phyloP scores from a whole-genome alignment of 208 protist genomes.

The Acanthamoeba triangularis region DNA sequence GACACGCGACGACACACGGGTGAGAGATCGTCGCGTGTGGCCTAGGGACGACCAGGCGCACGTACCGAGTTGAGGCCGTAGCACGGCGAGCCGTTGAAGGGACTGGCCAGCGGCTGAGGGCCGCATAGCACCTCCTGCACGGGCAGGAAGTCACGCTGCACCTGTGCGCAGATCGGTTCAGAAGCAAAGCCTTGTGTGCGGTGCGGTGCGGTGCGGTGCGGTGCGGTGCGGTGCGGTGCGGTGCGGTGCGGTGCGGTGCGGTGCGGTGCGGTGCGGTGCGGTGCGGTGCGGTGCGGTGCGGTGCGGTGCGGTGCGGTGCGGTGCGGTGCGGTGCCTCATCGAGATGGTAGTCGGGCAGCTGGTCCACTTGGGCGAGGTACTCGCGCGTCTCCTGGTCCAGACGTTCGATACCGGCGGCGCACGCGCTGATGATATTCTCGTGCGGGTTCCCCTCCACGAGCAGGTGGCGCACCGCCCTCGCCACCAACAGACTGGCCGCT shows the following conservation, averaged over 20 bases:
- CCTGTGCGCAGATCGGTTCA: too few relatives aligned
- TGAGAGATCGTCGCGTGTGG: background rate
- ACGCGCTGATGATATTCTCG: background rate
- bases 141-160: background rate
- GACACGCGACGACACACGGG: background rate
- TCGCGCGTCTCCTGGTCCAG: background rate
- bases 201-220: background rate
- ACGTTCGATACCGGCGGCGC: background rate
- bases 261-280: too few relatives aligned
- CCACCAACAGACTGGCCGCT: slow-evolving; percentile 25
- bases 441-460: background rate
- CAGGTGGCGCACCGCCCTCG: background rate
- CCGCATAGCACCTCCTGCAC: slow-evolving; percentile 41
- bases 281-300: too few relatives aligned
- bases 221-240: too few relatives aligned
- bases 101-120: slow-evolving; percentile 3
- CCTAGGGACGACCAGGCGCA: background rate
- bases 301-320: background rate
- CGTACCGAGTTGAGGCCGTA: slow-evolving; percentile 3
- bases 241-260: too few relatives aligned
- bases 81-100: background rate
- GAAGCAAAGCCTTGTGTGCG: too few relatives aligned
- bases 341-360: slow-evolving; percentile 44
- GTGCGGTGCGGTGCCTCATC: background rate
- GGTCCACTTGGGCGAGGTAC: slow-evolving; percentile 10